Evolutionary conservation across 2,329 filamentous ascomycete species (phyloP).

Genomic region (Aciculosporium take): DNA sequence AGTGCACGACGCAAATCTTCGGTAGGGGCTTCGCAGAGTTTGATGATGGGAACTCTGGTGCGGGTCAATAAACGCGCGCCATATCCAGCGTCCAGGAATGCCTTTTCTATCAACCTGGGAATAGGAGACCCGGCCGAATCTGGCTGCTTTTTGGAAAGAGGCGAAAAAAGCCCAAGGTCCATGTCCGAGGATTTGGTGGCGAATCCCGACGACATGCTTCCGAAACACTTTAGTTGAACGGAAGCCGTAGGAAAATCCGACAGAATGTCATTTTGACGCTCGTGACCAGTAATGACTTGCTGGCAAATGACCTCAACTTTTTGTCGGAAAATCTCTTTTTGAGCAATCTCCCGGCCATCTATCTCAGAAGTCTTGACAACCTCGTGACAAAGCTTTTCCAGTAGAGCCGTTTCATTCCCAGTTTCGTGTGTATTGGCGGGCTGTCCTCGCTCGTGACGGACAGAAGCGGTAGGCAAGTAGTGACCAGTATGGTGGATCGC

Average conservation of each 20-base stretch:
- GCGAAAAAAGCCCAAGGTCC: slow-evolving; percentile 68
- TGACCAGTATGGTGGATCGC: background rate
- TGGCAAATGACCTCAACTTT: slow-evolving; percentile 52
- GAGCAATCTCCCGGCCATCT: slow-evolving; percentile 42
- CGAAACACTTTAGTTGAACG: slow-evolving; percentile 64
- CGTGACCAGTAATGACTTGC: slow-evolving; percentile 39
- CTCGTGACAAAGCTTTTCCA: slow-evolving; percentile 33
- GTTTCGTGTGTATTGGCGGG: slow-evolving; percentile 31
- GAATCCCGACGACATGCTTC: slow-evolving; percentile 72
- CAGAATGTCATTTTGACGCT: slow-evolving; percentile 25
- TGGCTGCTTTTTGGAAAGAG: slow-evolving; percentile 38
- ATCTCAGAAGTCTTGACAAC: slow-evolving; percentile 47
- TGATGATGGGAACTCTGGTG: slow-evolving; percentile 76
- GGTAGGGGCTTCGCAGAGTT: slow-evolving; percentile 62
- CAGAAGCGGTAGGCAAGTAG: slow-evolving; percentile 2
- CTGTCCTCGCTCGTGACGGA: slow-evolving; percentile 17
- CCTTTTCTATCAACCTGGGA: slow-evolving; percentile 61
- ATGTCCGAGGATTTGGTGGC: slow-evolving; percentile 81
- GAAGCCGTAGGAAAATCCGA: slow-evolving; percentile 36
- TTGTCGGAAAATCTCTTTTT: slow-evolving; percentile 58
- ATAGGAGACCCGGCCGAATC: slow-evolving; percentile 45
- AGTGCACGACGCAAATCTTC: slow-evolving; percentile 46
- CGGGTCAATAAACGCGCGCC: slow-evolving; percentile 65
- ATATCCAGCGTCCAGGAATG: slow-evolving; percentile 55
- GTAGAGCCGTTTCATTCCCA: slow-evolving; percentile 29